phyloP scores from a whole-genome alignment of 768 basidiomycete genomes.

The Serpula lacrymans region DNA sequence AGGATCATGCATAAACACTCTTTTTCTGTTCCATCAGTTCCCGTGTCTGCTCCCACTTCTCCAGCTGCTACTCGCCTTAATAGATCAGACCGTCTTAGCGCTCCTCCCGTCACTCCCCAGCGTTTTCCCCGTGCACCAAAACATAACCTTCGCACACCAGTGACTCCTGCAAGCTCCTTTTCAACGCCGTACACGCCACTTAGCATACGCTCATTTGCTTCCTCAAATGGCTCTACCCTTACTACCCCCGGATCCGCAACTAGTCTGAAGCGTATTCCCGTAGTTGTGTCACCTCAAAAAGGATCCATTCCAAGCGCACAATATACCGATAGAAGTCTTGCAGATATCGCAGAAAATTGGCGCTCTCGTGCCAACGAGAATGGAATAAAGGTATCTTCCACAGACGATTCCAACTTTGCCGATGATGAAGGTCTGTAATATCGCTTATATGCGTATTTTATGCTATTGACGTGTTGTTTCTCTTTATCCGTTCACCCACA shows the following conservation, averaged over 20 bases:
- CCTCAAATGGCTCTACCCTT: slow-evolving; percentile 47
- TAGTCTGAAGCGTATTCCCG: slow-evolving; percentile 39
- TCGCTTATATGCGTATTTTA: slow-evolving; percentile 9
- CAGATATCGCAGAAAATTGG: slow-evolving; percentile 69
- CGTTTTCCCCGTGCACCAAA: slow-evolving; percentile 47
- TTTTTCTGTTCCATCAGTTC: slow-evolving; percentile 26
- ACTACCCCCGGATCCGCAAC: slow-evolving; percentile 52
- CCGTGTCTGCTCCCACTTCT: slow-evolving; percentile 44
- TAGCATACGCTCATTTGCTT: slow-evolving; percentile 60
- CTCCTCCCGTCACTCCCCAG: slow-evolving; percentile 62
- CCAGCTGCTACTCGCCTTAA: slow-evolving; percentile 37
- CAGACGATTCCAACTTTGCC: slow-evolving; percentile 33
- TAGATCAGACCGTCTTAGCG: slow-evolving; percentile 22
- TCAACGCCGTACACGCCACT: slow-evolving; percentile 67
- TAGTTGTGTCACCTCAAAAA: slow-evolving; percentile 44
- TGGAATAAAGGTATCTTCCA: slow-evolving; percentile 60
- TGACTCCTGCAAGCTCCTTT: slow-evolving; percentile 50
- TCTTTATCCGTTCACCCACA: background rate
- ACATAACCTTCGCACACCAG: slow-evolving; percentile 50
- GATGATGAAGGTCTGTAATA: slow-evolving; percentile 49
- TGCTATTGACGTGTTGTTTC: slow-evolving; percentile 17
- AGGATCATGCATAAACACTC: slow-evolving; percentile 26
- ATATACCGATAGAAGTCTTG: slow-evolving; percentile 45
- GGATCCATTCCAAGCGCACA: slow-evolving; percentile 14
- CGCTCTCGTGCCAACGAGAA: slow-evolving; percentile 67